Base-by-base conservation (phyloP, 2,329 filamentous ascomycete species). In the Stagonosporopsis rhizophila region DNA sequence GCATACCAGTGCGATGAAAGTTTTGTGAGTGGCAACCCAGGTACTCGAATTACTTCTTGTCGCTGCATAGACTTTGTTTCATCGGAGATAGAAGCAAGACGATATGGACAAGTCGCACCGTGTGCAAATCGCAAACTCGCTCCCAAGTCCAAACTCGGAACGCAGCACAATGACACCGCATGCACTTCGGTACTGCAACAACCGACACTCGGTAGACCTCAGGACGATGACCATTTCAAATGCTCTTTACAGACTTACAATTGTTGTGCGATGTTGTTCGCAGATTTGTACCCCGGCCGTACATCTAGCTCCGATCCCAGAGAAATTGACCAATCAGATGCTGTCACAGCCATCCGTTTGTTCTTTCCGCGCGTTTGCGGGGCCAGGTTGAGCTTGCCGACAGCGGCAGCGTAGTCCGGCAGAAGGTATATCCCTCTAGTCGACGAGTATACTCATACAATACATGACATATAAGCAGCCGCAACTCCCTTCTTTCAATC, bases 401-500 rank as follows among this genome's bases (percentile, higher is more conserved):
- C 60, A 55, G 49, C 49, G 58, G 61, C 40, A 56, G 17, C 14
- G 37, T 44, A 34, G 34, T 17, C 54, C 64, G 65, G 65, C 30
- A 59, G 56, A 67, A 67, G 38, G 44, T 56, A 67, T 59, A 67
- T 58, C 64, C 64, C 6, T 14, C 27, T 11, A 11, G 9, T 15
- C 11, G 17, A 14, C 3, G n/a, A 45, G n/a, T 37, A 41, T 17
- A 17, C 5, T 34, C 27, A 44, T 50, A 61, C 40, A 42, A 52
- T 41, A 50, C 32, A 22, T 37, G 12, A 41, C 49, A n/a, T 27
- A 17, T 48, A 15, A 35, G 17, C 34, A 11, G n/a, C 17, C n/a
- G 8, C 5, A 37, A 4, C 3, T 17, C 45, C n/a, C 22, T 19
- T 14, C 11, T 28, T 14, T 4, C 32, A 19, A 27, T 9, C n/a